Percentiles rank a stretch among this genome's conserved stretches.
Conservation (phyloP, 108 stramenopile species). For the Discostella pseudostelligera region DNA sequence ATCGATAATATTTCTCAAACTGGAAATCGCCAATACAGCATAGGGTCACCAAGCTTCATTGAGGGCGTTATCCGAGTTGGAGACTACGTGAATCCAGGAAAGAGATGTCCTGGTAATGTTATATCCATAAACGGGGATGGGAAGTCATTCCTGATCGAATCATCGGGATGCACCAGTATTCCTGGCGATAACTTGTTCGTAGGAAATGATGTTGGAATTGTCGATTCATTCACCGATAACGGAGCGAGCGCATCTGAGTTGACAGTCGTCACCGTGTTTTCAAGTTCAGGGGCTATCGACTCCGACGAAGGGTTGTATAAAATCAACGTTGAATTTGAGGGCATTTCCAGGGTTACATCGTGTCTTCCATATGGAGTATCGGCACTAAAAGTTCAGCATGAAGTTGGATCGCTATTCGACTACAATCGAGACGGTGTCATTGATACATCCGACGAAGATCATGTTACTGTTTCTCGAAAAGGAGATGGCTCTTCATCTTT, state of each 20-base stretch:
- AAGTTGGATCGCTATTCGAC: conserved; percentile 56
- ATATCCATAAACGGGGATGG: conserved; percentile 34
- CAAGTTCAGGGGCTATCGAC: conserved; percentile 19
- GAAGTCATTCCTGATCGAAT: conserved; percentile 28
- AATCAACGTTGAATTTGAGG: conserved; percentile 33
- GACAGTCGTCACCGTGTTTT: conserved; percentile 35
- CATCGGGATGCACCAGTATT: conserved; percentile 22
- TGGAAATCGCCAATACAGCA: conserved; percentile 22
- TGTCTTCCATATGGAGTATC: conserved; percentile 57
- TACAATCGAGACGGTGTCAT: conserved; percentile 59
- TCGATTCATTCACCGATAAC: conserved; percentile 34
- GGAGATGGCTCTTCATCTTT: conserved; percentile 58
- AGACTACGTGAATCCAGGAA: conserved; percentile 39
- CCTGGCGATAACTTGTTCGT: conserved; percentile 29
- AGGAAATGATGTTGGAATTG: conserved; percentile 26
- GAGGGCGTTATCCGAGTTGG: conserved; percentile 37
- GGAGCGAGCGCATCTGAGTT: conserved; percentile 30
- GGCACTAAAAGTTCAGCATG: conserved; percentile 50
- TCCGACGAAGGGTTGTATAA: conserved; percentile 43
- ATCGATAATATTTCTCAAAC: conserved; percentile 23
- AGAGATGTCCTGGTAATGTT: conserved; percentile 32
- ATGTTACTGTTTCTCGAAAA: conserved; percentile 53
- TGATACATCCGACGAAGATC: conserved; percentile 48
- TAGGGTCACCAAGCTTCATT: conserved; percentile 32
- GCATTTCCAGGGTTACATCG: conserved; percentile 26